Conservation (phyloP, 2,329 filamentous ascomycete genomes). For the Davidsoniella neocaledoniae region DNA sequence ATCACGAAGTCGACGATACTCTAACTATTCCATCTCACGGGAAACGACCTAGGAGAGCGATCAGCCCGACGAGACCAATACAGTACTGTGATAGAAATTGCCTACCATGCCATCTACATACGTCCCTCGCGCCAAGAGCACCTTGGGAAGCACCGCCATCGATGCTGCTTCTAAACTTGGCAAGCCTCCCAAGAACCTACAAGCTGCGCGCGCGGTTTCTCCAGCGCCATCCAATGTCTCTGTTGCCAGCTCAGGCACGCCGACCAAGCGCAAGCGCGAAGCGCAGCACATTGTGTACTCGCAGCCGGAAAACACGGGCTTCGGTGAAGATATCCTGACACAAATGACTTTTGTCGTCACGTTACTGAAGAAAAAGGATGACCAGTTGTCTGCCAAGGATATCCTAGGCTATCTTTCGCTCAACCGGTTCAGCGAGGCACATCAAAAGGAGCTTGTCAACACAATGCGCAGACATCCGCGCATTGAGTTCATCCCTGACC, state of each 20-base stretch:
- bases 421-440: constrained; percentile 36
- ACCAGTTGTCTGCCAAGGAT: constrained; percentile 53
- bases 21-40: too few species aligned
- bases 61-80: too few species aligned
- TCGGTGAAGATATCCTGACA: constrained; percentile 66
- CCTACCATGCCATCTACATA: constrained; percentile 4
- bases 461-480: constrained; percentile 50
- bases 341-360: constrained; percentile 78
- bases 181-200: constrained; percentile 32
- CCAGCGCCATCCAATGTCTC: constrained; percentile 43
- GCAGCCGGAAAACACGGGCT: constrained; percentile 59
- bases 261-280: constrained; percentile 46
- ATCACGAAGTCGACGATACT: too few species aligned
- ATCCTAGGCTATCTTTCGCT: constrained; percentile 70
- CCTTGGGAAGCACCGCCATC: constrained; percentile 5
- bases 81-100: too few species aligned
- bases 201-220: constrained; percentile 43
- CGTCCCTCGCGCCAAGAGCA: constrained; percentile 5
- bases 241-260: constrained; percentile 38
- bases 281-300: constrained; percentile 46
- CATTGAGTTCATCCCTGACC: constrained; percentile 39
- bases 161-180: constrained; percentile 46
- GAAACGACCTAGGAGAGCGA: too few species aligned
- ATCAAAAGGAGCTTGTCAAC: constrained; percentile 47
- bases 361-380: constrained; percentile 58